Conservation (phyloP, 73 alveolate species). For the Diophrys sp. region DNA sequence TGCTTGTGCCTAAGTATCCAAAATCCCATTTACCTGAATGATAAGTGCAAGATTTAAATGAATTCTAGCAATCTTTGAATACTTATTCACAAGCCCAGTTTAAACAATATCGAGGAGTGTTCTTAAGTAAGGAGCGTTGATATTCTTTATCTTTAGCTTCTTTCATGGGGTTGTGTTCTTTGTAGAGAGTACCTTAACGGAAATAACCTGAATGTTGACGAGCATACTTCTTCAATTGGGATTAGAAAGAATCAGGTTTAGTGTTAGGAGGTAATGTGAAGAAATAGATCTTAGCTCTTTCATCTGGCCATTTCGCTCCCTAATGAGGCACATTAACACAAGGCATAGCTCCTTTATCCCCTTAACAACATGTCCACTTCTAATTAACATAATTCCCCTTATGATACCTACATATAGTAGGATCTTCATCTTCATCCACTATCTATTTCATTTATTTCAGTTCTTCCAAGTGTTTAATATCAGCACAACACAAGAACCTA, state of each 20-base stretch:
- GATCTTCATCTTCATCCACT: slow-evolving; percentile 34
- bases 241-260: slow-evolving; percentile 69
- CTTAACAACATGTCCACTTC: slow-evolving; percentile 87
- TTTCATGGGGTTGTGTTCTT: slow-evolving; percentile 59
- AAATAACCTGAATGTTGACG: slow-evolving; percentile 49
- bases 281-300: slow-evolving; percentile 94
- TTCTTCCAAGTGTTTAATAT: slow-evolving; percentile 56
- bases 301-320: slow-evolving; percentile 94
- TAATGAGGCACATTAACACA: slow-evolving; percentile 80
- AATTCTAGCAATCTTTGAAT: slow-evolving; percentile 78
- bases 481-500: slow-evolving; percentile 91
- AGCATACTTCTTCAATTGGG: slow-evolving; percentile 44
- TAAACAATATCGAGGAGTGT: slow-evolving; percentile 87
- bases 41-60: slow-evolving; percentile 85
- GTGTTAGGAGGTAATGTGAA: slow-evolving; percentile 68
- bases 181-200: slow-evolving; percentile 59
- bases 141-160: slow-evolving; percentile 62
- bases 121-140: slow-evolving; percentile 58
- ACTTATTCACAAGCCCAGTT: slow-evolving; percentile 92
- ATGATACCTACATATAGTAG: slow-evolving; percentile 82
- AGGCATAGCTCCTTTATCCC: slow-evolving; percentile 57
- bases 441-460: slow-evolving; percentile 18
- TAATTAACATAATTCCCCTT: slow-evolving; percentile 46
- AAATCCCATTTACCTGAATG: slow-evolving; percentile 99
- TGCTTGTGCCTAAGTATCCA: slow-evolving; percentile 90